A percentile compares a stretch with the other conserved stretches of the same genome.
These are phyloP conservation scores for Talaromyces sp. DNA, from an alignment of 2,329 filamentous ascomycete genomes.

Conservation along the genomic window DNA sequence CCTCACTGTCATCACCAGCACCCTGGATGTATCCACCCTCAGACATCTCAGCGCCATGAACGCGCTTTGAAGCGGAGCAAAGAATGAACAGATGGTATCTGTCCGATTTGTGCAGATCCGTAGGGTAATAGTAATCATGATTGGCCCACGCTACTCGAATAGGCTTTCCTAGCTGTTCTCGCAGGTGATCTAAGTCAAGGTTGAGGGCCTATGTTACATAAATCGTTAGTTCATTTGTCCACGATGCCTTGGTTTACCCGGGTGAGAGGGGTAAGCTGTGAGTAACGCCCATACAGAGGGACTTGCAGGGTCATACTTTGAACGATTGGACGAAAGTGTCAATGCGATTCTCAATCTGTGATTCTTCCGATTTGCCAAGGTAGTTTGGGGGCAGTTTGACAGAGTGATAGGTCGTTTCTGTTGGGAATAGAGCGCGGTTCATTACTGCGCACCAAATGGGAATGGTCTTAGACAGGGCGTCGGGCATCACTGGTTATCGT, in stretches of 20 bases:
- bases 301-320: conserved; percentile 33
- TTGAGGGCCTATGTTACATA: conserved; percentile 57
- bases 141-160: conserved; percentile 81
- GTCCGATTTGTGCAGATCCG: conserved; percentile 48
- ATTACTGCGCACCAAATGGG: conserved; percentile 91
- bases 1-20: conserved; percentile 91
- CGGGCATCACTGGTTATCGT: conserved; percentile 71
- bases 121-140: conserved; percentile 60
- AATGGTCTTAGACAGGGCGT: conserved; percentile 89
- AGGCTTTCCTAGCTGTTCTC: conserved; percentile 66
- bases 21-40: conserved; percentile 87
- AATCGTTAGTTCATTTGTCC: conserved; percentile 3
- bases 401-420: conserved; percentile 48
- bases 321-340: conserved; percentile 57
- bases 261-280: conserved; percentile 1
- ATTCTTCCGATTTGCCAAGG: conserved; percentile 73
- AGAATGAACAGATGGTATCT: conserved; percentile 75
- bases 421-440: conserved; percentile 76
- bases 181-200: conserved; percentile 60
- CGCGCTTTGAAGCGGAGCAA: conserved; percentile 78
- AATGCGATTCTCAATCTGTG: conserved; percentile 72
- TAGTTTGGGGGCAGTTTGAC: conserved; percentile 73
- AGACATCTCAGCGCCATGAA: conserved; percentile 68
- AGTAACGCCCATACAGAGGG: neutral
- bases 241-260: conserved; percentile 9